Base-by-base conservation (phyloP, 768 basidiomycete genomes). In the Trichaptum fuscoviolaceum region DNA sequence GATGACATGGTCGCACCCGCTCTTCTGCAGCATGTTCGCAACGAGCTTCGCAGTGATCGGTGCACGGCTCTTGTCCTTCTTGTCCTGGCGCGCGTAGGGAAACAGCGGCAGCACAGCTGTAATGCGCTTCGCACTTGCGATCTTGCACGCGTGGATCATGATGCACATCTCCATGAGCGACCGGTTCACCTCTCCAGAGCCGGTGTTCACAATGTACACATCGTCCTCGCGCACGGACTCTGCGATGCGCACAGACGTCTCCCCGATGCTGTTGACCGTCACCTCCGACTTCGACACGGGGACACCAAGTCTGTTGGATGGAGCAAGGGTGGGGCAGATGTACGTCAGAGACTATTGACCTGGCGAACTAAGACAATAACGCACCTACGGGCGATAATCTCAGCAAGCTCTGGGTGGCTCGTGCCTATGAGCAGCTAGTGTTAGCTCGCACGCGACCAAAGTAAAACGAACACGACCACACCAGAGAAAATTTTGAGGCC, bases 141-240 rank as follows among this genome's bases (percentile, higher is more conserved):
- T 99, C 81, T 96, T 96, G 87, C 96, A 97, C 10, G 97, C 96
- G 75, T 98, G 96, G 73, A 98, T 95, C 94, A 99, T 96, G 73
- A 99, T 99, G 76, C 96, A 94, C 60, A 95, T 85, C 77, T 99
- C 97, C 95, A 99, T 99, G 69, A 99, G 86, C 57, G 96, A 84
- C 27, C 93, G 95, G 75, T 98, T 98, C 71, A 98, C 87, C 65
- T 88, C 81, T 25, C 90, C 88, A 72, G 90, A 89, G 17, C 93
- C 91, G 52, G 94, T 93, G 79, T 95, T 97, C 81, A 99, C 90
- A 77, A 99, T 98, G 80, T 99, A 99, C 63, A 99, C 96, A 76
- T 99, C 97, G 77, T 95, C 93, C 79, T 99, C 96, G 68, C 97
- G 92, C 36, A 99, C 96, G 59, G 93, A 95, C 79, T 98, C 95